Conservation (phyloP, 768 basidiomycete genomes). For the Suillus hirtellus region DNA sequence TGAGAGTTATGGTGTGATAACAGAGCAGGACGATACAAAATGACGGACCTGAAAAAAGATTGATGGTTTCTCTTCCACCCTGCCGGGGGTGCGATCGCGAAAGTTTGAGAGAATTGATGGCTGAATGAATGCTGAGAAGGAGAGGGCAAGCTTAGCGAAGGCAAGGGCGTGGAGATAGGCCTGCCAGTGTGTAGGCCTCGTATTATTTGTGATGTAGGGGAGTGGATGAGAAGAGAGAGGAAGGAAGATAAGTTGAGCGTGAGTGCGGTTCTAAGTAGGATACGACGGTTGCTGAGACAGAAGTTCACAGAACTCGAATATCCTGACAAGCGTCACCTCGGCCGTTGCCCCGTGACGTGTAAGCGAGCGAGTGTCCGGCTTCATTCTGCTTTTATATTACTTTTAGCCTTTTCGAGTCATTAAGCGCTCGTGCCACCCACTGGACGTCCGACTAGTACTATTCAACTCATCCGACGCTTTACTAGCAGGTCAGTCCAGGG, state of each 20-base stretch:
- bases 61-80: neutral
- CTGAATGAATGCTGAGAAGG: conserved; percentile 2
- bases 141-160: neutral
- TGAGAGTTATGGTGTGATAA: conserved; percentile 7
- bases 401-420: neutral
- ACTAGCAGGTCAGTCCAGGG: neutral
- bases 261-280: conserved; percentile 9
- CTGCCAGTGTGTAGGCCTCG: neutral
- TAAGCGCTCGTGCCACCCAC: neutral
- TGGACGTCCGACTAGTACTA: neutral
- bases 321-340: conserved; percentile 2
- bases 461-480: neutral
- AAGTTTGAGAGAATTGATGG: neutral
- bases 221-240: conserved; percentile 4
- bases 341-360: conserved; percentile 9
- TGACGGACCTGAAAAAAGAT: conserved; percentile 1
- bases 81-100: neutral
- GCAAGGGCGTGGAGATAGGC: neutral
- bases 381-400: neutral
- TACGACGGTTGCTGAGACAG: conserved; percentile 4
- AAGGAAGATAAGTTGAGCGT: conserved; percentile 5
- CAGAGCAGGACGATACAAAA: neutral
- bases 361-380: conserved; percentile 3
- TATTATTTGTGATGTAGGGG: conserved; percentile 1
- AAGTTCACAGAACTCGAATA: conserved; percentile 9